A percentile compares a stretch with the other conserved stretches of the same genome.
Conservation (phyloP, 2,329 filamentous ascomycete genomes). For the Talaromyces piceae region DNA sequence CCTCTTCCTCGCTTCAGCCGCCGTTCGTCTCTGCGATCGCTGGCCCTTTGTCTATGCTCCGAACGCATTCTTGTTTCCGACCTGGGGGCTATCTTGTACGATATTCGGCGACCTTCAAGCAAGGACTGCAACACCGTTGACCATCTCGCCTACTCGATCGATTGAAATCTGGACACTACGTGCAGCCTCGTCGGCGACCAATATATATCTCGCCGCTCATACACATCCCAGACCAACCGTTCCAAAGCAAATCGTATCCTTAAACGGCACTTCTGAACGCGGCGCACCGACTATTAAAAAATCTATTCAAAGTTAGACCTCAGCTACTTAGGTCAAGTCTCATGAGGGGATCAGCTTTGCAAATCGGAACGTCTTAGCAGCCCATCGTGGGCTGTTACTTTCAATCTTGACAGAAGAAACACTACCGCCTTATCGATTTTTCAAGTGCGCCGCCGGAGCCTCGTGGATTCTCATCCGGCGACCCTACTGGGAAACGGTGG, state of each 20-base stretch:
- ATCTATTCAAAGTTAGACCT: neutral
- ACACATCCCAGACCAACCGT: too few relatives aligned
- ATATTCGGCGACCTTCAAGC: neutral
- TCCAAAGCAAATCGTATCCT: too few relatives aligned
- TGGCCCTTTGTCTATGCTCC: neutral
- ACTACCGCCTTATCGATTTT: neutral
- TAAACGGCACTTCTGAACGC: neutral
- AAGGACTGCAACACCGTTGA: neutral
- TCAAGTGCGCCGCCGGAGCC: neutral
- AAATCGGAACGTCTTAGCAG: neutral
- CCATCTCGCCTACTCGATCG: too few relatives aligned
- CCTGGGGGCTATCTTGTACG: neutral
- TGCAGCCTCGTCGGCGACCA: too few relatives aligned
- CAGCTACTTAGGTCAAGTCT: neutral
- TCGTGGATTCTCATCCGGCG: neutral
- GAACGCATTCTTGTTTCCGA: constrained; percentile 2
- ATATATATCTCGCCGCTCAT: too few relatives aligned
- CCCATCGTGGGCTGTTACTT: neutral
- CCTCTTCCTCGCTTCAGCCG: neutral
- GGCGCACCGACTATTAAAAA: neutral
- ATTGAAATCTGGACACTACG: neutral
- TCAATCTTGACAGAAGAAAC: neutral
- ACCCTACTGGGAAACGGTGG: constrained; percentile 3
- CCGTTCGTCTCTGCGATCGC: neutral
- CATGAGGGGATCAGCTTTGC: neutral